These are phyloP conservation scores for Mariannaea elegans DNA, from an alignment of 2,329 filamentous ascomycete species.

Conservation along the genomic window DNA sequence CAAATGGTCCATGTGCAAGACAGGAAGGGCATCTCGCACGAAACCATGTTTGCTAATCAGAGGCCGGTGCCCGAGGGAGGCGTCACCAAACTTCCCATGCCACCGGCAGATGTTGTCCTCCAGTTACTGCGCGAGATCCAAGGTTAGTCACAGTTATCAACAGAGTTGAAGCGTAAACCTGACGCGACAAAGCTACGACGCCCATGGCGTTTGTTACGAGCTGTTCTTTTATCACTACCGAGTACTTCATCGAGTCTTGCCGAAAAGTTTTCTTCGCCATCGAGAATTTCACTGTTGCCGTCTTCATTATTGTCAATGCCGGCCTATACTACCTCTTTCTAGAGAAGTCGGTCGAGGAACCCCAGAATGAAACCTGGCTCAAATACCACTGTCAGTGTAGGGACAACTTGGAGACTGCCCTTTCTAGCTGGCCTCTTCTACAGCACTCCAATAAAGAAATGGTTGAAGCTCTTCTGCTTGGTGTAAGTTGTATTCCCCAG, in stretches of 20 bases:
- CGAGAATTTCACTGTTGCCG: constrained; percentile 4
- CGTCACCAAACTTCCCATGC: background rate
- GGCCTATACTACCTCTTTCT: constrained; percentile 10
- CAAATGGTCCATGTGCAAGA: constrained; percentile 4
- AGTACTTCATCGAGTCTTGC: background rate
- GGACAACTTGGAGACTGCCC: constrained; percentile 10
- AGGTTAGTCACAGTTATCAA: background rate
- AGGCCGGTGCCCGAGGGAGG: background rate
- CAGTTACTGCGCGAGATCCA: constrained; percentile 4
- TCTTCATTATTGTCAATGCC: constrained; percentile 9
- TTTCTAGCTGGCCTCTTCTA: constrained; percentile 5
- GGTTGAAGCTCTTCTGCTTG: constrained; percentile 5
- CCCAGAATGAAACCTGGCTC: background rate
- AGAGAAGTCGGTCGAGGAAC: background rate
- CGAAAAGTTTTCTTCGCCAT: constrained; percentile 7
- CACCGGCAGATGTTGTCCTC: constrained; percentile 1
- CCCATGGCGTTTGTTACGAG: constrained; percentile 6
- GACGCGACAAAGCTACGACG: background rate
- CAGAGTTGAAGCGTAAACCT: background rate
- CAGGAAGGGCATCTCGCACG: background rate
- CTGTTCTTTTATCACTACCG: constrained; percentile 4
- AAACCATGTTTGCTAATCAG: constrained; percentile 4
- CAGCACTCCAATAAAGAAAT: constrained; percentile 5
- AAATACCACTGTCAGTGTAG: constrained; percentile 1
- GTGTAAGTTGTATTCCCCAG: background rate